Percentiles rank a stretch among this genome's conserved stretches.
These are phyloP conservation scores for Dorcoceras hygrometricum DNA, from an alignment of 257 asterid genomes.

Conservation along the genomic window DNA sequence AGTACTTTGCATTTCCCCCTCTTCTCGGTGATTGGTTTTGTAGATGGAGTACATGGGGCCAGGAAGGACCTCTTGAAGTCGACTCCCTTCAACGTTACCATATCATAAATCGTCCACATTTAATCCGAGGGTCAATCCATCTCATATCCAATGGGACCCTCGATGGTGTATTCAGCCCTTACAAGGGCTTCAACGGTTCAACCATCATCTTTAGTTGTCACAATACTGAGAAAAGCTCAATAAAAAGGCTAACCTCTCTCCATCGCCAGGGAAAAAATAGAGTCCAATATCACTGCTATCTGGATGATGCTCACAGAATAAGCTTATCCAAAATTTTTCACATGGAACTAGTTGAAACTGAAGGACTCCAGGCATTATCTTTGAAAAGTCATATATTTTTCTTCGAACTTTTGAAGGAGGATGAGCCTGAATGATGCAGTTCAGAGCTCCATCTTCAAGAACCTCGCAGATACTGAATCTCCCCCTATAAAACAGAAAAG, in stretches of 20 bases:
- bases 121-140: too few species aligned
- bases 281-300: conserved; percentile 50
- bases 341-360: conserved; percentile 45
- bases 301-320: conserved; percentile 40
- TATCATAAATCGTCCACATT: too few species aligned
- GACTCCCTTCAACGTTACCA: too few species aligned
- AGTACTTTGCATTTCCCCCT: too few species aligned
- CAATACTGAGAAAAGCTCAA: too few species aligned
- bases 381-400: conserved; percentile 51
- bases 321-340: conserved; percentile 30
- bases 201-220: too few species aligned
- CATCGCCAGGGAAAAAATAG: conserved; percentile 53
- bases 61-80: too few species aligned
- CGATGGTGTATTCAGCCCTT: too few species aligned
- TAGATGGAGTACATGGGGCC: too few species aligned
- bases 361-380: conserved; percentile 55
- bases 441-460: conserved; percentile 21
- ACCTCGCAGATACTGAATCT: conserved; percentile 39
- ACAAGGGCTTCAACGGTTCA: too few species aligned
- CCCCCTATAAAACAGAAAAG: conserved; percentile 44
- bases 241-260: conserved; percentile 40
- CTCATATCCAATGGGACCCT: too few species aligned
- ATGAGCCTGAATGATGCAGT: conserved; percentile 44
- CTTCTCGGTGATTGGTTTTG: too few species aligned
- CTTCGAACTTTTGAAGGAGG: conserved; percentile 46